These are phyloP conservation scores for Stentor roeselii DNA, from an alignment of 73 alveolate species.

Conservation along the genomic window DNA sequence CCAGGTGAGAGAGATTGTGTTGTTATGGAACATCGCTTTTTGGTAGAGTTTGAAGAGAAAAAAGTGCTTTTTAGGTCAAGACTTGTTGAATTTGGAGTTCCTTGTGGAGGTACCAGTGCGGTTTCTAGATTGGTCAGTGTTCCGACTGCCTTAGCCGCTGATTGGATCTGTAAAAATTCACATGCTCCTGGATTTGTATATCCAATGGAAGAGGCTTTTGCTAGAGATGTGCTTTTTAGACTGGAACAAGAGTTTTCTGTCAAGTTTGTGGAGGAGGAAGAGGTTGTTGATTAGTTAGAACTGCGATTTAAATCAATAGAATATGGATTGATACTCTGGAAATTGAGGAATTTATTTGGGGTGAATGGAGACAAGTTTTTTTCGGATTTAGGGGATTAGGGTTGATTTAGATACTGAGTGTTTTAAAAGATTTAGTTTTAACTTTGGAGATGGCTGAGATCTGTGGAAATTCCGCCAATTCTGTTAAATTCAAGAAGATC, in stretches of 20 bases:
- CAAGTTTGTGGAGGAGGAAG: slow-evolving; percentile 19
- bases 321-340: no score
- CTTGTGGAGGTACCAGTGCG: not conserved
- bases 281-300: not conserved
- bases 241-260: slow-evolving; percentile 1
- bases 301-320: no score
- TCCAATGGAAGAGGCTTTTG: slow-evolving; percentile 16
- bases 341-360: no score
- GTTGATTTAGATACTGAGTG: no score
- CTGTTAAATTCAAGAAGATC: no score
- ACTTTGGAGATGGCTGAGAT: no score
- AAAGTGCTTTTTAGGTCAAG: not conserved
- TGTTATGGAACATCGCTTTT: not conserved
- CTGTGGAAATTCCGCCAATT: no score
- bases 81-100: slow-evolving; percentile 13
- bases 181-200: slow-evolving; percentile 20
- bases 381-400: no score
- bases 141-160: slow-evolving; percentile 11
- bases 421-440: no score
- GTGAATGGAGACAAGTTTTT: no score
- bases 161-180: not conserved
- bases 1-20: slow-evolving; percentile 12
- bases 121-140: slow-evolving; percentile 21
- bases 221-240: not conserved
- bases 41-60: not conserved